Percentiles rank a stretch among this genome's conserved stretches.
These are phyloP conservation scores for Paramecium pentaurelia DNA, from an alignment of 73 alveolate genomes.

Conservation along the genomic window DNA sequence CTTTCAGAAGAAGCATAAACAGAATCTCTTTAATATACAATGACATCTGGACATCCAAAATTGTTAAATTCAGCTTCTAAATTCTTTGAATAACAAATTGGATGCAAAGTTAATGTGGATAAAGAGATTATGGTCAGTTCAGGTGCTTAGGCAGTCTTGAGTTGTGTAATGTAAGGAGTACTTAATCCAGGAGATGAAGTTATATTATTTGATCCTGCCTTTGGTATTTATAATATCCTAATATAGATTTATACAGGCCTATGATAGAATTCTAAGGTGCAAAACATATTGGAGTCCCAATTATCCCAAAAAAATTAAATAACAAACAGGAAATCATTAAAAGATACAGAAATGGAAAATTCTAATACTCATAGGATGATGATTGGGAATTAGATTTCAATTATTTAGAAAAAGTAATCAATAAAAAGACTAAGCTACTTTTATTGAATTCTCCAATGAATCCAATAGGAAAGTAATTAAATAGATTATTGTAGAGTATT, in stretches of 20 bases:
- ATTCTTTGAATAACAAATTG: conserved; percentile 15
- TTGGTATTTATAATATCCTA: not conserved
- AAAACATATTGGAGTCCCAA: conserved; percentile 43
- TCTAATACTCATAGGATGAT: not conserved
- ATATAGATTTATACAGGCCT: conserved; percentile 53
- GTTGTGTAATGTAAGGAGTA: not conserved
- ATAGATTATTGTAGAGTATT: conserved; percentile 43
- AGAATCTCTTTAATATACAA: conserved; percentile 46
- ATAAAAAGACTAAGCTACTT: conserved; percentile 71
- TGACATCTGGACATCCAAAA: conserved; percentile 45
- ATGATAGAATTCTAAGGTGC: conserved; percentile 47
- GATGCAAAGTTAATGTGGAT: not conserved
- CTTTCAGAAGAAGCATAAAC: conserved; percentile 34
- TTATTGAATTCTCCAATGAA: conserved; percentile 83
- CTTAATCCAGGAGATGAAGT: conserved; percentile 59
- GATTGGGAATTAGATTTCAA: conserved; percentile 77
- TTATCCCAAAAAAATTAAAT: conserved; percentile 35
- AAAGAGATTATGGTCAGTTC: conserved; percentile 54
- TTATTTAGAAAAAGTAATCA: conserved; percentile 64
- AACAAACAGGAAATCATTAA: not conserved
- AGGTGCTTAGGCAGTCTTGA: conserved; percentile 34
- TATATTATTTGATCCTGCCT: conserved; percentile 51
- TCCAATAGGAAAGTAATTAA: conserved; percentile 80
- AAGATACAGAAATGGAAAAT: conserved; percentile 37
- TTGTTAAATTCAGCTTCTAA: conserved; percentile 28